Evolutionary conservation across 768 basidiomycete genomes (phyloP).

Genomic region (Crepidotus variabilis): DNA sequence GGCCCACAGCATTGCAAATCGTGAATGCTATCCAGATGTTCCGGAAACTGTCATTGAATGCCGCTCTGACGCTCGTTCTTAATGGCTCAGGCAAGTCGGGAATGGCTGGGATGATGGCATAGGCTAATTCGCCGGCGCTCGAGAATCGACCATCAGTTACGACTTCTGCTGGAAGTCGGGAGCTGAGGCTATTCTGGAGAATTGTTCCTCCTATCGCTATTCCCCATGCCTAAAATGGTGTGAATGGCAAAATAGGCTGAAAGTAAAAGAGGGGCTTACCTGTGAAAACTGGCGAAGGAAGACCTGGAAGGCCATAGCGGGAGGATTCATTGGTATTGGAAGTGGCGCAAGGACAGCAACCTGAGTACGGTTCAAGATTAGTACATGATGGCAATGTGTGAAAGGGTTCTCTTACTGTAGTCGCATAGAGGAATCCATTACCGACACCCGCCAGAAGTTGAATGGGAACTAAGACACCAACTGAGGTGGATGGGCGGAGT

Average conservation of each 20-base stretch:
- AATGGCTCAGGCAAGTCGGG: constrained; percentile 25
- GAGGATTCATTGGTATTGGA: constrained; percentile 33
- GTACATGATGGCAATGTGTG: neutral
- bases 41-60: constrained; percentile 3
- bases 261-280: constrained; percentile 23
- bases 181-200: constrained; percentile 46
- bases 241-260: neutral
- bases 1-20: constrained; percentile 7
- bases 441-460: constrained; percentile 25
- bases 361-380: constrained; percentile 13
- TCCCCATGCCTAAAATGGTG: constrained; percentile 24
- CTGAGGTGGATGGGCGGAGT: constrained; percentile 19
- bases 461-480: constrained; percentile 19
- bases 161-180: constrained; percentile 30
- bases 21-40: constrained; percentile 11
- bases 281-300: constrained; percentile 33
- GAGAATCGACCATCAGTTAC: constrained; percentile 20
- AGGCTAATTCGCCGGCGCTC: constrained; percentile 37
- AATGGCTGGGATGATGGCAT: constrained; percentile 42
- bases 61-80: neutral
- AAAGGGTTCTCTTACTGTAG: constrained; percentile 9
- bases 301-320: constrained; percentile 39
- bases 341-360: constrained; percentile 49
- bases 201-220: constrained; percentile 46
- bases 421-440: constrained; percentile 17